Conservation (phyloP, 2,329 filamentous ascomycete species). For the Trichophaea hybrida region DNA sequence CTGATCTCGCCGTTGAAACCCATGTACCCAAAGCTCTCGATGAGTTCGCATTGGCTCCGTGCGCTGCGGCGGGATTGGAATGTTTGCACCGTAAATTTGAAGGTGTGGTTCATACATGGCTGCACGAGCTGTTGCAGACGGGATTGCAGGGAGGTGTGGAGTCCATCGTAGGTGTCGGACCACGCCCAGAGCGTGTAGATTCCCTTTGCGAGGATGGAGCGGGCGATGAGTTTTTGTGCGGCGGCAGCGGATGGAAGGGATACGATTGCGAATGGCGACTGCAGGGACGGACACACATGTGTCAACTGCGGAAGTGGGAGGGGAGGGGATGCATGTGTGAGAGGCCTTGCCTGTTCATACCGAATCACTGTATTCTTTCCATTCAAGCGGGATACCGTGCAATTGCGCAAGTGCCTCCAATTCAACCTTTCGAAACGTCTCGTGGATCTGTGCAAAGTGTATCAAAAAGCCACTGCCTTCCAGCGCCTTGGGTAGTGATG, state of each 20-base stretch:
- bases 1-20: conserved; percentile 62
- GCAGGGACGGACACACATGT: conserved; percentile 9
- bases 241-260: conserved; percentile 39
- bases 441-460: conserved; percentile 76
- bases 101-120: conserved; percentile 48
- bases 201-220: conserved; percentile 66
- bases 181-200: conserved; percentile 84
- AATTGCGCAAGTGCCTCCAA: conserved; percentile 63
- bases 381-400: conserved; percentile 37
- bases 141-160: conserved; percentile 51
- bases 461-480: conserved; percentile 49
- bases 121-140: conserved; percentile 52
- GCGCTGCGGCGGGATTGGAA: conserved; percentile 59
- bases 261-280: conserved; percentile 21
- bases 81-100: conserved; percentile 74
- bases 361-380: conserved; percentile 12
- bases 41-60: conserved; percentile 53
- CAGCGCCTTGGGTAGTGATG: background rate
- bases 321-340: background rate
- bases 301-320: background rate
- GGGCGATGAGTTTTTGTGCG: conserved; percentile 52
- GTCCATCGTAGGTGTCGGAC: conserved; percentile 48
- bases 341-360: background rate
- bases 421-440: conserved; percentile 79
- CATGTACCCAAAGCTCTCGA: conserved; percentile 69